Evolutionary conservation across 345 rosid species (phyloP), one percentile per base, ranked within the genome.

Genomic region (Erodium maritimum): DNA sequence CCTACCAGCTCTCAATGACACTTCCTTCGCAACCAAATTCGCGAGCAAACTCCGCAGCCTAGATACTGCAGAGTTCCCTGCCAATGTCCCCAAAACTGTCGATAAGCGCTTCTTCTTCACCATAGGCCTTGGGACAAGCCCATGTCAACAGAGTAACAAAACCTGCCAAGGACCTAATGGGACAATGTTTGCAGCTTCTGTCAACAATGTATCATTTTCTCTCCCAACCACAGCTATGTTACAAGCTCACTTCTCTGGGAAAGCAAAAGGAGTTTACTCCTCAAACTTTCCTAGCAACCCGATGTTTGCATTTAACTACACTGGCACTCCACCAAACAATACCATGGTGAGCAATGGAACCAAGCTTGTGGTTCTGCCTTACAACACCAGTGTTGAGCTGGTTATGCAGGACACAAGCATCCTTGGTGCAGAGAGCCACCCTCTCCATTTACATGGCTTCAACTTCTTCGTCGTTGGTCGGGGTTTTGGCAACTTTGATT

Each of bases 371-470:
- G 83, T 77, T 62, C 69, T 86, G 55, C 85, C 75, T 51, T 86
- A 54, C 45, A 81, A 83, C 76, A 69, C 79, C 3, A 77, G 74
- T 19, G 85, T 83, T 11, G 87, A 86, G 83, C 70, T 81, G 13
- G 73, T 83, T 33, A 29, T 83, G 82, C 87, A 83, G 65, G 89
- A 77, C 69, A 83, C 89, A 11, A 79, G 83, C 78, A 83, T 80
- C 58, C 83, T 85, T 17, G 82, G 87, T 16, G 82, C 79, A 7
- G 94, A 86, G 69, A 86, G 85, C 74, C 89, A 86, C 69, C 93
- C 93, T 50, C 79, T 85, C 66, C 89, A 82, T 60, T 60, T 85
- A 25, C 87, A 85, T 18, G 89, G 93, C 9, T 82, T 79, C 76
- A 85, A 85, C 67, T 82, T 82, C 86, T 82, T 79, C 18, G 75